Base-by-base conservation (phyloP, 345 rosid genomes). In the Camelina laxa region DNA sequence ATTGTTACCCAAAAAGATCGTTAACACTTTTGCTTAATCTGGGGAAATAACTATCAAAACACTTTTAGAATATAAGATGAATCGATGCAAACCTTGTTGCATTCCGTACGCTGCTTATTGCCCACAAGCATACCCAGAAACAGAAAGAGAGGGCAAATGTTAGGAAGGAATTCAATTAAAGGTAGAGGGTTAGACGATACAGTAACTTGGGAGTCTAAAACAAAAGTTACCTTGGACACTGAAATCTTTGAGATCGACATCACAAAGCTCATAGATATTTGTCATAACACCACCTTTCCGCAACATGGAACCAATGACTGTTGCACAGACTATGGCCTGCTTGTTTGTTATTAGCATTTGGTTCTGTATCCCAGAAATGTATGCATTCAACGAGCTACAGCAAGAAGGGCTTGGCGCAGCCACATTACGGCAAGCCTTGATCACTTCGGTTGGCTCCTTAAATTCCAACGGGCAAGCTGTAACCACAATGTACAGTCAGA, bases 311-410 rank as follows among this genome's bases (percentile, higher is more conserved):
- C 99, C 99, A 49, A 95, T 85, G 61, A 80, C 77, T 31, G 93
- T 85, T 22, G 99, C 93, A 83, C 99, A 95, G 36, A 90, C 85
- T 65, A 95, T 92, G 39, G 99, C 97, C 75, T 92, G 99, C 80
- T 90, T 88, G 82, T 95, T 95, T 65, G 97, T 95, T 66, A 95
- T 95, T 69, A 95, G 77, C 97, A 92, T 95, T 77, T 95, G 97
- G 78, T 84, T 91, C 50, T 90, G 99, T 77, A 95, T 70, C 65
- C 96, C 87, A 6, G 87, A 84, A 56, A 95, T 90, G 75, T 95
- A 95, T 19, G 87, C 63, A 74, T 89, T 90, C 62, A 95, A 71
- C 38, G 99, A 87, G 85, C 96, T 89, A 81, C 99, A 95, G 69
- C 99, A 95, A 16, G 92, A 86, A 65, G 99, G 97, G 83, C 86